Evolutionary conservation across 495 filamentous ascomycete genomes (phyloP).

Genomic region (Aspergillus campestris): DNA sequence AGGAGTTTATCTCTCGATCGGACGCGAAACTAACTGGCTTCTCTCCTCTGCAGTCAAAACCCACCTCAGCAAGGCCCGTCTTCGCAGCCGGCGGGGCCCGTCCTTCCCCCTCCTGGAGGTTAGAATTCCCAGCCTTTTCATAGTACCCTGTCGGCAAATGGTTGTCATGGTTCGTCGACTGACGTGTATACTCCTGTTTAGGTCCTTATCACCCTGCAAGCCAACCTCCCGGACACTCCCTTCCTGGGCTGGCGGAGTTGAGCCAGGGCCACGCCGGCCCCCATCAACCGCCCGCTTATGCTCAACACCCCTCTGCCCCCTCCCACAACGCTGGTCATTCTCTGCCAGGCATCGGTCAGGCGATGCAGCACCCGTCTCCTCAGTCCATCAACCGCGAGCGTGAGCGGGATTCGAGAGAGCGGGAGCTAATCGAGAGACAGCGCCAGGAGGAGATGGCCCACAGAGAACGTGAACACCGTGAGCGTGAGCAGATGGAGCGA

Average conservation of each 20-base stretch:
- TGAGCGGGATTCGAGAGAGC: conserved; percentile 43
- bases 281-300: conserved; percentile 41
- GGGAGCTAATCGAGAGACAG: conserved; percentile 40
- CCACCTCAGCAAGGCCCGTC: conserved; percentile 40
- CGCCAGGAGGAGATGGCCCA: conserved; percentile 52
- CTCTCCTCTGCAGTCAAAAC: conserved; percentile 29
- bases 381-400: conserved; percentile 44
- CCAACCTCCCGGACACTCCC: conserved; percentile 41
- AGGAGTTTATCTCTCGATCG: not conserved
- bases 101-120: conserved; percentile 44
- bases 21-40: conserved; percentile 8
- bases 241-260: conserved; percentile 44
- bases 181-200: conserved; percentile 18
- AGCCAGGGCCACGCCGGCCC: conserved; percentile 41
- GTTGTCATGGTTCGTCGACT: conserved; percentile 12
- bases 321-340: conserved; percentile 40
- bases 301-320: conserved; percentile 34
- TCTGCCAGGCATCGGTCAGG: conserved; percentile 44
- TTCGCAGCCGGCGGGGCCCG: conserved; percentile 39
- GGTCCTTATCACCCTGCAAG: conserved; percentile 35
- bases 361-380: conserved; percentile 44
- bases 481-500: conserved; percentile 54
- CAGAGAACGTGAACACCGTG: conserved; percentile 57
- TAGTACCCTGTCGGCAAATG: not conserved
- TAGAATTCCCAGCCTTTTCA: conserved; percentile 14